Percentiles rank a stretch among this genome's conserved stretches.
Conservation (phyloP, 208 protist species). For the Vickermania spadyakhi region DNA sequence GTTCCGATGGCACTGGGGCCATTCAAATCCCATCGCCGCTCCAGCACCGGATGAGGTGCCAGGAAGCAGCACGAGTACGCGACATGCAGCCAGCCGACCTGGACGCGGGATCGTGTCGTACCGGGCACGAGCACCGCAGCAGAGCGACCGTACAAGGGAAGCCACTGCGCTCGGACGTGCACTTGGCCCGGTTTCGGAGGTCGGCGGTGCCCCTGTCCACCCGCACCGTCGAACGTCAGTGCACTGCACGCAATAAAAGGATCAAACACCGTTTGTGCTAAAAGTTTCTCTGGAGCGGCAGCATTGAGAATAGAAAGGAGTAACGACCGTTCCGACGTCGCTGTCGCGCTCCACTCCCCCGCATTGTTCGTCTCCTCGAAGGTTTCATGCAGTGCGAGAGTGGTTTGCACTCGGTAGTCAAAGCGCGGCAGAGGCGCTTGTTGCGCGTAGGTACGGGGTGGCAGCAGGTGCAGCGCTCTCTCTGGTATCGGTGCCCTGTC, state of each 20-base stretch:
- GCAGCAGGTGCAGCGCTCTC: no score
- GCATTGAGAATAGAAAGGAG: background rate
- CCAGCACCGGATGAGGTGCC: background rate
- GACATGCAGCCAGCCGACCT: background rate
- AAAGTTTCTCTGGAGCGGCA: background rate
- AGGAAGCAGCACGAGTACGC: background rate
- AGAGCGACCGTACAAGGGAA: background rate
- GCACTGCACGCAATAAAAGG: background rate
- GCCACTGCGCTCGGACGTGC: background rate
- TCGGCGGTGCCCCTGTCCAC: background rate
- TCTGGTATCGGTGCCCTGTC: background rate
- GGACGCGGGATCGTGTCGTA: background rate
- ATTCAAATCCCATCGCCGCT: background rate
- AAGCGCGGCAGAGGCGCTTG: background rate
- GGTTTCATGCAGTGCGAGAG: background rate
- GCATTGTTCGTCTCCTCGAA: no score
- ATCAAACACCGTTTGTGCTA: background rate
- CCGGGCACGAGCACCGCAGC: no score
- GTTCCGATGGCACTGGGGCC: no score
- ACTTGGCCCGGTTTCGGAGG: background rate
- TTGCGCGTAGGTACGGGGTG: background rate
- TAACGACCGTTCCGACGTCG: background rate
- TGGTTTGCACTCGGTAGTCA: background rate
- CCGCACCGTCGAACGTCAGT: background rate
- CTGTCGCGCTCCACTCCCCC: no score